A percentile compares a stretch with the other conserved stretches of the same genome.
Evolutionary conservation across 352 stramenopile species (phyloP).

Genomic region (Phytophthora boehmeriae): DNA sequence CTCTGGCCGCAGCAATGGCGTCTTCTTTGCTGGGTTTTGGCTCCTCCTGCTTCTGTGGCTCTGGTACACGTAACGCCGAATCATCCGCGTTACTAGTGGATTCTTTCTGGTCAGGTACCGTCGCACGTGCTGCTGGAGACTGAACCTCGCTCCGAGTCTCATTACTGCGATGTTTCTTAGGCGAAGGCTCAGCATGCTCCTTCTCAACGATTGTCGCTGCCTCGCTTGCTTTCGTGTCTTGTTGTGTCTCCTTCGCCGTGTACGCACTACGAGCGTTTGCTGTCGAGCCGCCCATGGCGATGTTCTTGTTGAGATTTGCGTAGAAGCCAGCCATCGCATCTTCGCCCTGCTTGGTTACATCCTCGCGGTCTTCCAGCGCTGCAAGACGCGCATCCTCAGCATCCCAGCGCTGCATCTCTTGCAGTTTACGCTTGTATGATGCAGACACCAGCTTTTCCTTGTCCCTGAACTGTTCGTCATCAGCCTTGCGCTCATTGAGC

Average conservation of each 20-base stretch:
- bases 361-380: slow-evolving; percentile 65
- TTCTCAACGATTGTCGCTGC: slow-evolving; percentile 11
- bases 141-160: slow-evolving; percentile 13
- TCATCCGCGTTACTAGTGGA: slow-evolving; percentile 3
- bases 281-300: slow-evolving; percentile 87
- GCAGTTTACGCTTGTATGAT: slow-evolving; percentile 92
- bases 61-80: neutral
- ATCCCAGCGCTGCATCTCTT: slow-evolving; percentile 91
- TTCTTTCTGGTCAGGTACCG: neutral
- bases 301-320: slow-evolving; percentile 92
- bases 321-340: slow-evolving; percentile 90
- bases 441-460: slow-evolving; percentile 92
- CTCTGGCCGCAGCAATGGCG: slow-evolving; percentile 73
- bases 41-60: slow-evolving; percentile 18
- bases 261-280: slow-evolving; percentile 82
- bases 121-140: slow-evolving; percentile 15
- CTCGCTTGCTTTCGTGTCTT: slow-evolving; percentile 6
- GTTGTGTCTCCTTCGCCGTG: slow-evolving; percentile 49
- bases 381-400: slow-evolving; percentile 73
- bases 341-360: slow-evolving; percentile 75
- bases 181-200: slow-evolving; percentile 15
- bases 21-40: slow-evolving; percentile 68
- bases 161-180: slow-evolving; percentile 23
- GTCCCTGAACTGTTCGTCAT: slow-evolving; percentile 83
- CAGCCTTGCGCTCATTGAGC: slow-evolving; percentile 82